Conservation (phyloP, 768 basidiomycete species). For the Suillus spraguei region DNA sequence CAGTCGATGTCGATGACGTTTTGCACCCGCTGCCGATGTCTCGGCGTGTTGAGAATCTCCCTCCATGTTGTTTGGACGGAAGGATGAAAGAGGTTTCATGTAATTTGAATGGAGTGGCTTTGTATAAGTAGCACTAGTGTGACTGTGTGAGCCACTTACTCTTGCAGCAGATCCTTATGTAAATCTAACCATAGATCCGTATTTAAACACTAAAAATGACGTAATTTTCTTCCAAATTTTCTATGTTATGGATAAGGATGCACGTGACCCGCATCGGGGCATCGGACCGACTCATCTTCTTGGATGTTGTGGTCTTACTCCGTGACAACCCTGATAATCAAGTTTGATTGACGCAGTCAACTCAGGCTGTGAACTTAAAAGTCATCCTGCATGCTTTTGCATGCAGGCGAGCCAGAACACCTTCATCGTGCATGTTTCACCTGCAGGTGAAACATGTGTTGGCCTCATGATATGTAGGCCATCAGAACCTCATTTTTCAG, state of each 20-base stretch:
- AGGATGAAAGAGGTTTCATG: background rate
- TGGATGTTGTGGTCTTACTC: no score
- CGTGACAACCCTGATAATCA: no score
- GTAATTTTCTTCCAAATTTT: conserved; percentile 2
- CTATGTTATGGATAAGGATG: conserved; percentile 1
- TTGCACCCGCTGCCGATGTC: conserved; percentile 4
- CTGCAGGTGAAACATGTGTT: conserved; percentile 1
- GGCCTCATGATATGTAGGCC: conserved; percentile 5
- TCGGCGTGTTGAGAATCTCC: background rate
- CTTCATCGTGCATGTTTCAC: background rate
- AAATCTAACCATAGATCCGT: background rate
- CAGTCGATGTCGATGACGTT: background rate
- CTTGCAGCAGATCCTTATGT: conserved; percentile 1
- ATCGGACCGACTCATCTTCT: background rate
- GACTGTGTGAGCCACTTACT: conserved; percentile 1
- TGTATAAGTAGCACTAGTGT: conserved; percentile 4
- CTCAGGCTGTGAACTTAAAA: background rate
- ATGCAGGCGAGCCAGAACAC: background rate
- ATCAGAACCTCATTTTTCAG: conserved; percentile 2
- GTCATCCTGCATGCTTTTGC: background rate
- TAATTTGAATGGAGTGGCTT: background rate
- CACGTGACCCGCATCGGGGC: background rate
- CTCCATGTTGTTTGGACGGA: background rate
- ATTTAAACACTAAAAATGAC: conserved; percentile 4
- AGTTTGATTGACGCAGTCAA: background rate